phyloP scores from a whole-genome alignment of 225 moss, liverwort and hornwort genomes.

The Polytrichum formosum region DNA sequence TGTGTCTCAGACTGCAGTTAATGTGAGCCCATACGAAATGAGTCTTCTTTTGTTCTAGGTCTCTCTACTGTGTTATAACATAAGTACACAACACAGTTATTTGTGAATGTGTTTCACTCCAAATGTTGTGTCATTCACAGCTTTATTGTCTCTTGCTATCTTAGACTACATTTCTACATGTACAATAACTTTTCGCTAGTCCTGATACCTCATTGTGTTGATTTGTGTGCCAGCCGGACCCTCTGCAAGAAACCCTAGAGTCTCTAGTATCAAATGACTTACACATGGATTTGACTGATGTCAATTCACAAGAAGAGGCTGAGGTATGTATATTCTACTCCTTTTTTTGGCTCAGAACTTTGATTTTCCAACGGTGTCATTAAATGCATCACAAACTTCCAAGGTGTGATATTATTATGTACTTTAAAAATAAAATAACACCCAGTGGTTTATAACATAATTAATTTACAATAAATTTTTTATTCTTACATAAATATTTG shows the following conservation, averaged over 20 bases:
- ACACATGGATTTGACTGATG: slow-evolving; percentile 14
- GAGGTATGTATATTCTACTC: slow-evolving; percentile 25
- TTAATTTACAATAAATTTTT: too few species aligned
- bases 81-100: too few species aligned
- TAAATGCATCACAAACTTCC: not conserved
- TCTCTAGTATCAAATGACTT: slow-evolving; percentile 44
- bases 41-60: too few species aligned
- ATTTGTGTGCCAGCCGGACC: slow-evolving; percentile 50
- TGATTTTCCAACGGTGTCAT: not conserved
- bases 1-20: too few species aligned
- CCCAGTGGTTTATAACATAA: too few species aligned
- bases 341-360: not conserved
- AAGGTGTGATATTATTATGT: too few species aligned
- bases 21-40: too few species aligned
- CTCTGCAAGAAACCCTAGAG: slow-evolving; percentile 70
- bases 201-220: not conserved
- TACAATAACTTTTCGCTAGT: not conserved
- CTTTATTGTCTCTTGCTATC: not conserved
- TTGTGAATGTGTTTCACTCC: too few species aligned
- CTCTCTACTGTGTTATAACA: too few species aligned
- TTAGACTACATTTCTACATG: not conserved
- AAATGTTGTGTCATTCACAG: too few species aligned
- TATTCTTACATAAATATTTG: too few species aligned
- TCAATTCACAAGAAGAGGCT: slow-evolving; percentile 14
- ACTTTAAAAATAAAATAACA: too few species aligned